These are phyloP conservation scores for Boletus rubescentipes DNA, from an alignment of 768 basidiomycete genomes.

Conservation along the genomic window DNA sequence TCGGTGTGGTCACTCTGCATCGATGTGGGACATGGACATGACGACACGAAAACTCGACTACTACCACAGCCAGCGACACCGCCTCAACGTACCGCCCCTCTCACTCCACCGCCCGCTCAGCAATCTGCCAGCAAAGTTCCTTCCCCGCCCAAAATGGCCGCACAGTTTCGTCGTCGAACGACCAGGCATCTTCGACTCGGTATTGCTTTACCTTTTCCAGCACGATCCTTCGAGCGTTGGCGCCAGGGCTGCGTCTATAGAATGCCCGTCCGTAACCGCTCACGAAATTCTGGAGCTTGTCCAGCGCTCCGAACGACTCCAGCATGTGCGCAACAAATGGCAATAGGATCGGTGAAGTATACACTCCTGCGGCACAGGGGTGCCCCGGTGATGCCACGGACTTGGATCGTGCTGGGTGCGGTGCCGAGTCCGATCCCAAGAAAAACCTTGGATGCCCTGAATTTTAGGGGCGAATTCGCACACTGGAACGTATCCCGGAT, in stretches of 20 bases:
- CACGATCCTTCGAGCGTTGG: constrained; percentile 38
- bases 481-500: not conserved
- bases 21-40: not conserved
- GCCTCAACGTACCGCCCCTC: constrained; percentile 20
- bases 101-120: too few relatives aligned
- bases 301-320: constrained; percentile 83
- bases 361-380: constrained; percentile 92
- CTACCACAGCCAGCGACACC: constrained; percentile 23
- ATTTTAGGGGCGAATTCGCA: not conserved
- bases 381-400: constrained; percentile 66
- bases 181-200: constrained; percentile 50
- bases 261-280: constrained; percentile 78
- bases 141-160: constrained; percentile 90
- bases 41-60: not conserved
- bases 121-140: constrained; percentile 70
- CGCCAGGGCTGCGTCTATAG: constrained; percentile 48
- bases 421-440: constrained; percentile 95
- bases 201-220: constrained; percentile 42
- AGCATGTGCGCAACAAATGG: constrained; percentile 88
- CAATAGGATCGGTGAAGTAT: constrained; percentile 90
- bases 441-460: constrained; percentile 93
- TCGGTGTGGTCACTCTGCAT: constrained; percentile 38
- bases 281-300: constrained; percentile 78
- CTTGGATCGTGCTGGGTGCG: constrained; percentile 74
- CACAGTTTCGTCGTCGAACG: constrained; percentile 46